phyloP scores from a whole-genome alignment of 768 basidiomycete species.

The Asterophora parasitica region DNA sequence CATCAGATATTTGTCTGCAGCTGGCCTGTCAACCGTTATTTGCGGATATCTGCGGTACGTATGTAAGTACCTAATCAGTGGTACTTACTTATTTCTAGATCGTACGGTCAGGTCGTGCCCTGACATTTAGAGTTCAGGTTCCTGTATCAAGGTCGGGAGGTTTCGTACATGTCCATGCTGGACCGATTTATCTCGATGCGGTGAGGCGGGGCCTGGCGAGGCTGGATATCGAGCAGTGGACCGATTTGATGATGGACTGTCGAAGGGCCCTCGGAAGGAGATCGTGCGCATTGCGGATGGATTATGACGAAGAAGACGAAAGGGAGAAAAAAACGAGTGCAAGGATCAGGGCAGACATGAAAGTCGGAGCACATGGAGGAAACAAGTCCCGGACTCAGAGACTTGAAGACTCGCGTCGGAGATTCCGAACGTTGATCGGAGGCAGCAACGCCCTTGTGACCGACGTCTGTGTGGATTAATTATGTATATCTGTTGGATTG shows the following conservation, averaged over 20 bases:
- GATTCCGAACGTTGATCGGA: not conserved
- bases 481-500: not conserved
- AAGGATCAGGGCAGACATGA: not conserved
- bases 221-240: slow-evolving; percentile 60
- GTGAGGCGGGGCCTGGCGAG: too few species aligned
- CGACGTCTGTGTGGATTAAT: not conserved
- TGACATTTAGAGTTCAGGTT: slow-evolving; percentile 35
- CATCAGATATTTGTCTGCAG: slow-evolving; percentile 63
- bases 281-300: slow-evolving; percentile 55
- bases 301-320: slow-evolving; percentile 39
- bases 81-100: not conserved
- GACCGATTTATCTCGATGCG: slow-evolving; percentile 53
- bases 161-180: slow-evolving; percentile 61
- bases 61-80: too few species aligned
- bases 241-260: slow-evolving; percentile 49
- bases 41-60: slow-evolving; percentile 55
- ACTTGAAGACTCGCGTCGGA: not conserved
- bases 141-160: slow-evolving; percentile 56
- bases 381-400: not conserved
- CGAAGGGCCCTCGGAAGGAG: slow-evolving; percentile 43
- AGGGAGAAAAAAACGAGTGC: slow-evolving; percentile 4
- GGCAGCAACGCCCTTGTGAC: not conserved
- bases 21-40: slow-evolving; percentile 55
- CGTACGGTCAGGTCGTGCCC: not conserved
- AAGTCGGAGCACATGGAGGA: not conserved